phyloP scores from a whole-genome alignment of 768 basidiomycete species.

The Termitomyces sp. region DNA sequence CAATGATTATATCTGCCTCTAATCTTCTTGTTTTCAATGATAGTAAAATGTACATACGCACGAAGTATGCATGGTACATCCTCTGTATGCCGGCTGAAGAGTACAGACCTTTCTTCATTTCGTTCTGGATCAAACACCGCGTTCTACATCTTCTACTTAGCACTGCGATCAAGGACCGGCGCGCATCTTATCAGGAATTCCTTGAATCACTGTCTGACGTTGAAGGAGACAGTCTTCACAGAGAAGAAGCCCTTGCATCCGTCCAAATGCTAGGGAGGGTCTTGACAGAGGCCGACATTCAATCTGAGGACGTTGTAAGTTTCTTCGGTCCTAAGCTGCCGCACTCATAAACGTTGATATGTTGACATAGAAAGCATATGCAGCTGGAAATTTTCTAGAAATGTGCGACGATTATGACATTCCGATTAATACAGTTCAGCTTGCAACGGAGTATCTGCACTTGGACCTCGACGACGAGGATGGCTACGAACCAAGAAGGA shows the following conservation, averaged over 20 bases:
- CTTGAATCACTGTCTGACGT: conserved; percentile 23
- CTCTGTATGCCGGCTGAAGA: conserved; percentile 39
- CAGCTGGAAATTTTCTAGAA: conserved; percentile 30
- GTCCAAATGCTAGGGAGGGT: conserved; percentile 35
- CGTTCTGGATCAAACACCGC: conserved; percentile 46
- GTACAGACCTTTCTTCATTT: conserved; percentile 40
- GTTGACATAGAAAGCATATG: conserved; percentile 35
- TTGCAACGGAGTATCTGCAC: conserved; percentile 2
- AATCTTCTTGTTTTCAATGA: conserved; percentile 8
- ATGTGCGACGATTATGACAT: conserved; percentile 20
- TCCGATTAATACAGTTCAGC: background rate
- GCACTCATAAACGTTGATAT: background rate
- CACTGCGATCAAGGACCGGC: conserved; percentile 24
- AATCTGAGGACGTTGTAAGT: conserved; percentile 42
- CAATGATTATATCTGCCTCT: background rate
- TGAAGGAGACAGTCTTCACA: conserved; percentile 8
- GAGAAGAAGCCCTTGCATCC: conserved; percentile 21
- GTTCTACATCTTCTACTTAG: conserved; percentile 43
- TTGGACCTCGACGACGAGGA: conserved; percentile 3
- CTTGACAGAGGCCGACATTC: conserved; percentile 35
- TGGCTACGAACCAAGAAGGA: conserved; percentile 1
- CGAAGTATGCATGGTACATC: conserved; percentile 66
- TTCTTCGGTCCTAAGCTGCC: background rate
- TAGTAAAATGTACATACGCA: conserved; percentile 63
- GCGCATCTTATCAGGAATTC: conserved; percentile 35